Evolutionary conservation across 176 grass and related monocot species (phyloP).

Genomic region (Carex myosuroides): DNA sequence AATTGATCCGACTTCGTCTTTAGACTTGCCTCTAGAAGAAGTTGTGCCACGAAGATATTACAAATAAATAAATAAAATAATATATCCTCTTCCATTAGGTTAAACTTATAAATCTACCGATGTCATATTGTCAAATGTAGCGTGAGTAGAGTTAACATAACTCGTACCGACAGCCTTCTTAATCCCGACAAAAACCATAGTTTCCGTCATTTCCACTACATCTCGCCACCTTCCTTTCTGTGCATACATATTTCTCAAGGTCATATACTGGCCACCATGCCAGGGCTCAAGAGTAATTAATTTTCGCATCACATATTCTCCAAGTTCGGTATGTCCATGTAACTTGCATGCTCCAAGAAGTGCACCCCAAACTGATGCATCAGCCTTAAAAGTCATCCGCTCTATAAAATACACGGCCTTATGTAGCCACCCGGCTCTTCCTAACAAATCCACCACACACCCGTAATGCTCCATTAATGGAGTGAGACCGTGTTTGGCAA

Average conservation of each 20-base stretch:
- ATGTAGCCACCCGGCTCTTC: slow-evolving; percentile 30
- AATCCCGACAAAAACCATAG: slow-evolving; percentile 43
- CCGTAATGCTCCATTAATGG: slow-evolving; percentile 70
- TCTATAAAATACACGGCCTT: slow-evolving; percentile 46
- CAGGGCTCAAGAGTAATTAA: slow-evolving; percentile 41
- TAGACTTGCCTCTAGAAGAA: no score
- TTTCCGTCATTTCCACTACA: slow-evolving; percentile 39
- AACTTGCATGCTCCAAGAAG: slow-evolving; percentile 67
- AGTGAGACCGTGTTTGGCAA: slow-evolving; percentile 27
- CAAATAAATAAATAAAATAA: no score
- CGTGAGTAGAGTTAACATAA: background rate
- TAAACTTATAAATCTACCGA: background rate
- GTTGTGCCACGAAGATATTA: no score
- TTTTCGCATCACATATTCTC: slow-evolving; percentile 30
- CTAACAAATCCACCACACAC: slow-evolving; percentile 62
- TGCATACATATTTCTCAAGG: slow-evolving; percentile 52
- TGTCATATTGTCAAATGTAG: background rate
- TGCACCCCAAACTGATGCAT: slow-evolving; percentile 65
- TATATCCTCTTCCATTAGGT: background rate
- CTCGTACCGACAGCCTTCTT: slow-evolving; percentile 51
- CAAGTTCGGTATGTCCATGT: slow-evolving; percentile 41
- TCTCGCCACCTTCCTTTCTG: slow-evolving; percentile 49
- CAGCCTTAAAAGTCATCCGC: slow-evolving; percentile 48
- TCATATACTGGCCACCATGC: slow-evolving; percentile 37
- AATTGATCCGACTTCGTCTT: no score